These are phyloP conservation scores for Pholiota microspora DNA, from an alignment of 768 basidiomycete genomes.

Conservation along the genomic window DNA sequence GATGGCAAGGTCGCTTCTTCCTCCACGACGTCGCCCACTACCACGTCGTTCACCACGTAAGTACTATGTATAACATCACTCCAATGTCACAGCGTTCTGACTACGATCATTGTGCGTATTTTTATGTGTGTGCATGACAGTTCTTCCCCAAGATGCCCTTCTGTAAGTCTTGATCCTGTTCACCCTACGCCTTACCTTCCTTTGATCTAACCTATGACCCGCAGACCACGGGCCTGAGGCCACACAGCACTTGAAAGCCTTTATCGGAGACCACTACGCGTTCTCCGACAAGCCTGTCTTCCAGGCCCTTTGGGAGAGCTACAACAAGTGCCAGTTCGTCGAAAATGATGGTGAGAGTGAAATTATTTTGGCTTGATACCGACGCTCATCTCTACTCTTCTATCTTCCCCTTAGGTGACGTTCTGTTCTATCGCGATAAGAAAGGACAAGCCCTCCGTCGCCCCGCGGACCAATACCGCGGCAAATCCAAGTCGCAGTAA, in stretches of 20 bases:
- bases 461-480: constrained; percentile 24
- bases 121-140: no score
- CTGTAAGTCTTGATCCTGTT: constrained; percentile 31
- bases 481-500: constrained; percentile 13
- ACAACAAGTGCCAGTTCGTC: constrained; percentile 57
- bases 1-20: constrained; percentile 67
- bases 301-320: constrained; percentile 51
- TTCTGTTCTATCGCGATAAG: constrained; percentile 45
- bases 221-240: constrained; percentile 53
- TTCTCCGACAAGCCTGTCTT: constrained; percentile 38
- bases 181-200: not conserved
- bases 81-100: no score
- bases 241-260: constrained; percentile 44
- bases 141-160: constrained; percentile 64
- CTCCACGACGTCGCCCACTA: constrained; percentile 62
- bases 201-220: not conserved
- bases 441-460: constrained; percentile 34
- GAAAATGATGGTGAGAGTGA: constrained; percentile 44
- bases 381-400: no score
- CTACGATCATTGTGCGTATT: no score
- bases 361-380: not conserved
- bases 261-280: constrained; percentile 51
- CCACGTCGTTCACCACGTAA: constrained; percentile 61
- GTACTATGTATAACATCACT: no score
- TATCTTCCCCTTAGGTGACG: no score